Base-by-base conservation (phyloP, 106 monocot genomes). In the Platanthera guangdongensis region DNA sequence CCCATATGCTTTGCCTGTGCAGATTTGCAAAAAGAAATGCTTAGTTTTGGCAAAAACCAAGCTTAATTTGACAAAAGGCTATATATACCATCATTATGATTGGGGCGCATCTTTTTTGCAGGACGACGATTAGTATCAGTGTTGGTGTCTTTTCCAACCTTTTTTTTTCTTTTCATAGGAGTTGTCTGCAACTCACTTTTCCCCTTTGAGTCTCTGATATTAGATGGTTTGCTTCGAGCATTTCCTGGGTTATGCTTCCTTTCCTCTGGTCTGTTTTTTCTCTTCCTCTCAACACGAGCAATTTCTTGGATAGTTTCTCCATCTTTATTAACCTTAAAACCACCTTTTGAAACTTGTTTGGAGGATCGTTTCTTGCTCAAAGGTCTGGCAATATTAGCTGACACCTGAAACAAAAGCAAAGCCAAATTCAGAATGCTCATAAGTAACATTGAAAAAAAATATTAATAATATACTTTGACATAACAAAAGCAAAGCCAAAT, bases 391-490 rank as follows among this genome's bases (percentile, higher is more conserved):
- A 85, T 54, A 46, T 77, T 72, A 32, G 82, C 84, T 57, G 50
- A 70, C 6, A 88, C 69, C 88, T 88, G 70, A 81, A 75, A 82
- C 46, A 47, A 47, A 30, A 54, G 68, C 18, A 10, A 55, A 68
- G 8, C 7, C 3, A 48, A 70, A 47, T 39, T 8, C 53, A 53
- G 53, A 53, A 39, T 53, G 53, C 53, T 53, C 14, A 53, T 53
- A 53, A 53, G 4, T 53, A 10, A 14, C 53, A 8, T 10, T 53
- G 53, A 53, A 10, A 3, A 21, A 52, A 48, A 2, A 67, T 13
- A 21, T 54, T 69, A 69, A 39, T 70, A 75, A 68, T 75, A 10
- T 85, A 89, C 92, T 84, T 89, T 89, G 51, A 57, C 10, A 48
- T 85, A 25, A 25, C 25, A 25, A 25, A 25, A 0, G 25, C 25